Evolutionary conservation across 2,329 filamentous ascomycete species (phyloP), one percentile per base, ranked within the genome.

Genomic region (Ophiostoma pallidulum): DNA sequence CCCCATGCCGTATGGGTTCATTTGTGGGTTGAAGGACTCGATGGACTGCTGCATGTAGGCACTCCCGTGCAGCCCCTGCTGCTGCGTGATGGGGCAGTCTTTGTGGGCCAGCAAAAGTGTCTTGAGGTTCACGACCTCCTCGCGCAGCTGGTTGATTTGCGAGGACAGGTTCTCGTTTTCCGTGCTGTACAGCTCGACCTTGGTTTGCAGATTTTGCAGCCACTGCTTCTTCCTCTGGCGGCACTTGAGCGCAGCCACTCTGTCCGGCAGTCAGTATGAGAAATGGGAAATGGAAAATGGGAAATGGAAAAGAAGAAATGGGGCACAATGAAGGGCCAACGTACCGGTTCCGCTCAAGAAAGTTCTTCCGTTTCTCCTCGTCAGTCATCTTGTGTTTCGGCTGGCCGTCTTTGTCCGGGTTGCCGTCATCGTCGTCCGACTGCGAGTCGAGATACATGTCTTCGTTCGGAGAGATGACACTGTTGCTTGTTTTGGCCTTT

Each of bases 141-240:
- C 91, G 24, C 89, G 78, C 6, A 97, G 70, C 56, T 86, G 80
- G 2, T 84, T 84, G 50, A 97, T 89, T 53, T 92, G 91, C 3
- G 82, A 75, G 16, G 83, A 86, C 29, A 98, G 74, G 2, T 80
- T 80, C 60, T 98, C 92, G 54, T 97, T 97, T 66, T 98, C 92
- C 1, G 76, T 83, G 53, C 84, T 90, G 61, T 89, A 97, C 56
- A 94, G 75, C 64, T 98, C 92, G 14, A 97, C 91, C 66, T 97
- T 97, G 48, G 80, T 79, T 64, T 98, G 92, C 1, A 98, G 75
- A 57, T 95, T 97, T 28, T 86, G 86, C 49, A 97, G 77, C 92
- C 92, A 98, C 63, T 97, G 92, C 75, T 98, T 98, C 75, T 98
- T 98, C 18, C 92, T 80, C 65, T 98, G 92, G 52, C 92, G 84